Base-by-base conservation (phyloP, 2,329 filamentous ascomycete species). In the Dactylellina cionopaga region DNA sequence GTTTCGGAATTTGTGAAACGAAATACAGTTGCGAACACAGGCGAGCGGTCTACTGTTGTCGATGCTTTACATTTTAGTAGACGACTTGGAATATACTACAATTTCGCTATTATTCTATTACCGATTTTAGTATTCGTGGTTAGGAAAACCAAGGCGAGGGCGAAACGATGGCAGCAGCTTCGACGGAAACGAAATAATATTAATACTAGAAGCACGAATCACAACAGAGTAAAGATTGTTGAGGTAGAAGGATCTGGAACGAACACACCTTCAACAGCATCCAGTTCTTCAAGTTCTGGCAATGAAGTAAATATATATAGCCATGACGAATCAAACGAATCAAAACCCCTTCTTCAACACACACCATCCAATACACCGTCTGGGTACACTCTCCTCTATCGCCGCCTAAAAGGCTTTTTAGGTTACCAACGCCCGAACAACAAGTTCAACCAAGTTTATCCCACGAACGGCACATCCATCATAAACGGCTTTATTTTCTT, bases 371-470 rank as follows among this genome's bases (percentile, higher is more conserved):
- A 69, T 47, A 41, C 27, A 27, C 54, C 63, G 1, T 22, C 51
- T 27, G 44, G 49, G 68, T 65, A 59, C 43, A 60, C 62, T 2
- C 64, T 59, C 4, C 64, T 75, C 17, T 59, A 55, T 17, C 63
- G 71, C 25, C 59, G 62, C 44, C 25, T 73, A 37, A 54, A 72
- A 47, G 62, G 66, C 3, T 59, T 71, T 17, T 17, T 75, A 27
- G 60, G 47, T 15, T 68, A 75, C 29, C 74, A 72, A 39, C 65
- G 59, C 19, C 49, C 62, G 5, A 46, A 73, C 29, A 59, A 70
- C 47, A 15, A 31, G 10, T 35, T 35, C 13, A 52, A 68, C 31
- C 52, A 63, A 37, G 39, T 59, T 3, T 55, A 56, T 37, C 43
- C 58, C 15, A 41, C 59, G 46, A 49, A 66, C n/a, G 37, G 60